These are phyloP conservation scores for Chionographis japonica DNA, from an alignment of 106 monocot genomes.

Conservation along the genomic window DNA sequence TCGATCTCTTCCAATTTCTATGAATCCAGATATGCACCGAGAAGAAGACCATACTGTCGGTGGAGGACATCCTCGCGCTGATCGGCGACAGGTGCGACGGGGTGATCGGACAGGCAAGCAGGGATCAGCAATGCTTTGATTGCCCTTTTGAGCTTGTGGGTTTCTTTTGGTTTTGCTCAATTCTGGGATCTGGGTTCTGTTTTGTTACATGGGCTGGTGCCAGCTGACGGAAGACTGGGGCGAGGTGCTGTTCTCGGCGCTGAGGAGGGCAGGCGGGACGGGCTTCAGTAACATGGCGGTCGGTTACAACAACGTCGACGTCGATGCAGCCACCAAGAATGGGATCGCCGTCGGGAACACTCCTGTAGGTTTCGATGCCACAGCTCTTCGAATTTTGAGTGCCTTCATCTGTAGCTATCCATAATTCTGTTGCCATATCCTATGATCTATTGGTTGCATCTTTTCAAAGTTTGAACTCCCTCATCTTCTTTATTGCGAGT, in stretches of 20 bases:
- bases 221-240: conserved; percentile 99
- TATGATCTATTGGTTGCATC: too few species aligned
- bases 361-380: conserved; percentile 49
- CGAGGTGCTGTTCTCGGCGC: conserved; percentile 87
- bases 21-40: conserved; percentile 79
- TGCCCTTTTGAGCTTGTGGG: neutral
- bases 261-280: conserved; percentile 80
- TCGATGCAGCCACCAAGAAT: conserved; percentile 75
- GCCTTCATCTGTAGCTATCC: too few species aligned
- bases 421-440: too few species aligned
- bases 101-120: conserved; percentile 81
- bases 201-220: too few species aligned
- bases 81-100: conserved; percentile 88
- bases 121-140: neutral
- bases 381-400: neutral
- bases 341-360: conserved; percentile 92
- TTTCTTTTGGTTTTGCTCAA: neutral
- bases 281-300: conserved; percentile 99
- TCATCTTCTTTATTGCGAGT: neutral
- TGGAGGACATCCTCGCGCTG: conserved; percentile 91
- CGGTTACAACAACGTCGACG: conserved; percentile 97
- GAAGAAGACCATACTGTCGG: conserved; percentile 90
- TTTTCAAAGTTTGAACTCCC: too few species aligned
- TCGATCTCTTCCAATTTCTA: neutral
- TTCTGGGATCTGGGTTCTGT: neutral